Percentiles rank a stretch among this genome's conserved stretches.
Conservation (phyloP, 1,284 basidiomycete species). For the Apiotrichum sp. region DNA sequence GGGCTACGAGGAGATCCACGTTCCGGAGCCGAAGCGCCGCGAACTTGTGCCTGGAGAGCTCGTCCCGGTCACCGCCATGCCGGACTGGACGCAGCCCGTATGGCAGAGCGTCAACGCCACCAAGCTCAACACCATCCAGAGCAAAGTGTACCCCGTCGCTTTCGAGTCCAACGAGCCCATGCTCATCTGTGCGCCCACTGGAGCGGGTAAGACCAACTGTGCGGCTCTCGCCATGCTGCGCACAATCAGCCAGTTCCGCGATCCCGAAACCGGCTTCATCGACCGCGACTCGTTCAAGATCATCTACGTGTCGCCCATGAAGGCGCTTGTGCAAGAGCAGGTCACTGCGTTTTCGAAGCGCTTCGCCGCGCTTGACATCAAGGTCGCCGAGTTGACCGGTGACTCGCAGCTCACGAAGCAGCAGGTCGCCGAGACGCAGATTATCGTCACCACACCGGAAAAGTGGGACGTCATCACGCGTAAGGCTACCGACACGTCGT, state of each 20-base stretch:
- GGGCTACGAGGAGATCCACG: conserved; percentile 97
- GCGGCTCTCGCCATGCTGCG: conserved; percentile 91
- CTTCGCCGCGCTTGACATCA: conserved; percentile 73
- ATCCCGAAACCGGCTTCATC: conserved; percentile 75
- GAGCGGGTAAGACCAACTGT: conserved; percentile 99
- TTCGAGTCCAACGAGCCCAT: conserved; percentile 94
- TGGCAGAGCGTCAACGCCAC: conserved; percentile 57
- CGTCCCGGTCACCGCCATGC: conserved; percentile 69
- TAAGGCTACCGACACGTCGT: conserved; percentile 93
- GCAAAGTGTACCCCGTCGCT: conserved; percentile 84
- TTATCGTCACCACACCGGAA: conserved; percentile 98
- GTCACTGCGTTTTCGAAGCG: conserved; percentile 88
- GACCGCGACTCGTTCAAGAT: conserved; percentile 93
- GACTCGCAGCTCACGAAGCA: conserved; percentile 98
- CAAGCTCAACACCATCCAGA: conserved; percentile 83
- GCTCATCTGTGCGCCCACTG: conserved; percentile 94
- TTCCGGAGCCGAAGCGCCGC: conserved; percentile 85
- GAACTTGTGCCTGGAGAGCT: conserved; percentile 59
- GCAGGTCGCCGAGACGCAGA: conserved; percentile 94
- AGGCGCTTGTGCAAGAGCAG: conserved; percentile 95
- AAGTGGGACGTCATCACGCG: conserved; percentile 99
- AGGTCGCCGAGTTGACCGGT: conserved; percentile 91
- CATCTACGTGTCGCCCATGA: conserved; percentile 98
- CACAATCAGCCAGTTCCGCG: conserved; percentile 76
- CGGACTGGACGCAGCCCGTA: conserved; percentile 79